Base-by-base conservation (phyloP, 495 filamentous ascomycete species). In the Penicillium steckii region DNA sequence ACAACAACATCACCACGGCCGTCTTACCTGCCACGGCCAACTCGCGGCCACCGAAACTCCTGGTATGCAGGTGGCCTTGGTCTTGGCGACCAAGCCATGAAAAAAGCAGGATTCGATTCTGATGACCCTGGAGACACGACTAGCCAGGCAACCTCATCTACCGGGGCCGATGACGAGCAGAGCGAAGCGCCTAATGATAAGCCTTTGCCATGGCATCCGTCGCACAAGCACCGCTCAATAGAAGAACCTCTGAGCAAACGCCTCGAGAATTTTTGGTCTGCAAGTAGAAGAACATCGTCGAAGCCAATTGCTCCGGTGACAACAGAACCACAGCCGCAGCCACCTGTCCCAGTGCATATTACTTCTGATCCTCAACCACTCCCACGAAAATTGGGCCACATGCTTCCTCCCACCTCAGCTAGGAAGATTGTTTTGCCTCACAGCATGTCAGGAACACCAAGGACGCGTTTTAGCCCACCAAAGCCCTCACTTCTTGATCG, bases 391-490 rank as follows among this genome's bases (percentile, higher is more conserved):
- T 43, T 67, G 24, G 67, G 60, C 26, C 64, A 67, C 40, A 53
- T 65, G 48, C 53, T 74, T 23, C 62, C 72, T 40, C 57, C 63
- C 15, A 59, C 57, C 15, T 61, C 55, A 7, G 47, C 60, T 30
- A 69, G 68, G 44, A 73, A 72, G 58, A 66, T 70, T 27, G 66
- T 60, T 23, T 65, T 76, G 18, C 64, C 71, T 5, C 74, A 59
- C 29, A 75, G 59, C 50, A 67, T 67, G 52, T 70, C 67, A 10
- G 60, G 61, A 23, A 76, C 73, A 1, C 71, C 72, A 23, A 66
- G 70, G 38, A 75, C 69, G 17, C 64, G 74, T 33, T 77, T 77
- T 46, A 77, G 73, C 42, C 73, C 69, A 25, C 72, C 72, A 7
- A 75, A 75, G 47, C 72, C 69, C 15, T 71, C 72, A 24, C 66